Evolutionary conservation across 345 rosid species (phyloP), one percentile per base, ranked within the genome.

Genomic region (Ricinus communis): DNA sequence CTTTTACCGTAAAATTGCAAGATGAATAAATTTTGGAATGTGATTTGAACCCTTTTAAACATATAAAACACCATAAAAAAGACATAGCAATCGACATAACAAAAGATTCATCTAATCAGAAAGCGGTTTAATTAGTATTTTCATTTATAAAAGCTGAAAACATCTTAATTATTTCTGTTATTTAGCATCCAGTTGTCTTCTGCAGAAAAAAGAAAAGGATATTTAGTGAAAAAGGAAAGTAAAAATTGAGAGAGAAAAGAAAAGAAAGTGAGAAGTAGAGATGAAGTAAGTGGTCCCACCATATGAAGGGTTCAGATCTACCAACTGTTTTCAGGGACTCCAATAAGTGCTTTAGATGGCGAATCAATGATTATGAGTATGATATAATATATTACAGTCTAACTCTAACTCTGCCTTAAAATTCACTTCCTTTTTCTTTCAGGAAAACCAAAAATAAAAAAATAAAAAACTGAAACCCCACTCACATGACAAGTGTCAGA

Each of bases 401-500:
- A 33, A 56, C 21, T 57, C 11, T 40, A 70, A 70, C 72, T 70
- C 69, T 67, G 72, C 76, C 72, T 70, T 38, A 64, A 68, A 68
- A 58, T 54, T 78, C 43, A 66, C 61, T 62, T 4, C 66, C 28
- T 70, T 52, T 68, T 38, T 52, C 10, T n/a, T 9, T 19, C 25
- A 21, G 2, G 4, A 46, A 49, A 33, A 43, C 6, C 27, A 2
- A 5, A 53, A 62, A 71, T 33, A 25, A 43, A 75, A 69, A 51
- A 27, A 54, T 28, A 10, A 25, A 65, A n/a, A n/a, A n/a, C n/a
- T n/a, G n/a, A n/a, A 73, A 63, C 71, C 82, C 85, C 76, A 43
- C 52, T 68, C 85, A 87, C 86, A 79, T 80, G 87, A 85, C 87
- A 79, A 49, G 69, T 40, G 88, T 85, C 86, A 83, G 88, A 80